Percentiles rank a stretch among this genome's conserved stretches.
These are phyloP conservation scores for Carpinus viminea DNA, from an alignment of 306 rosid species.

Conservation along the genomic window DNA sequence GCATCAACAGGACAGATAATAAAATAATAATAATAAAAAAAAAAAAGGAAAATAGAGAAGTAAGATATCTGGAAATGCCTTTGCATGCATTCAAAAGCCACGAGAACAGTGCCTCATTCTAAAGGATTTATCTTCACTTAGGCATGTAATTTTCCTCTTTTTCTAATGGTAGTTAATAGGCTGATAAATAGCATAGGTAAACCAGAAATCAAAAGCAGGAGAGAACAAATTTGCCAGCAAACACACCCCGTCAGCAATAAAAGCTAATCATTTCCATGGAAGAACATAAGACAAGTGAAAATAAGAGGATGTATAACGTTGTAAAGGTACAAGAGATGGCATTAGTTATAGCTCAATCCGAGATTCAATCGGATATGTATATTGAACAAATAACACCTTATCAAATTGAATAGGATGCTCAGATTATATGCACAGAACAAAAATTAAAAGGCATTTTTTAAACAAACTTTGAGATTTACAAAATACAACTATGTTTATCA, in stretches of 20 bases:
- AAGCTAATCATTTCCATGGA: background rate
- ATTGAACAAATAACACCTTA: background rate
- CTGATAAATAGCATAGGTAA: background rate
- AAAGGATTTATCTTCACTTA: background rate
- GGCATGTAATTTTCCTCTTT: background rate
- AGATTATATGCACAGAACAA: background rate
- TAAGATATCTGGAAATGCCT: background rate
- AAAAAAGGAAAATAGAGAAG: background rate
- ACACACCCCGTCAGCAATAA: background rate
- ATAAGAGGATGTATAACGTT: background rate
- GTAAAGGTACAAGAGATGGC: background rate
- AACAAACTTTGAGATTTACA: background rate
- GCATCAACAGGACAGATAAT: slow-evolving; percentile 2
- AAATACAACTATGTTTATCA: background rate
- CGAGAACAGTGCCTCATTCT: background rate
- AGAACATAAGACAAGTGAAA: background rate
- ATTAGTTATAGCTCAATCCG: background rate
- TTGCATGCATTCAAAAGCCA: background rate
- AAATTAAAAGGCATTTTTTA: background rate
- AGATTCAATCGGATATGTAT: background rate
- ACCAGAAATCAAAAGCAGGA: background rate
- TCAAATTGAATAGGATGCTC: background rate
- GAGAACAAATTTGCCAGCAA: background rate
- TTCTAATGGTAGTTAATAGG: background rate
- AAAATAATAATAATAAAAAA: background rate